Evolutionary conservation across 176 grass and related monocot genomes (phyloP).

Genomic region (Aechmea fasciata): DNA sequence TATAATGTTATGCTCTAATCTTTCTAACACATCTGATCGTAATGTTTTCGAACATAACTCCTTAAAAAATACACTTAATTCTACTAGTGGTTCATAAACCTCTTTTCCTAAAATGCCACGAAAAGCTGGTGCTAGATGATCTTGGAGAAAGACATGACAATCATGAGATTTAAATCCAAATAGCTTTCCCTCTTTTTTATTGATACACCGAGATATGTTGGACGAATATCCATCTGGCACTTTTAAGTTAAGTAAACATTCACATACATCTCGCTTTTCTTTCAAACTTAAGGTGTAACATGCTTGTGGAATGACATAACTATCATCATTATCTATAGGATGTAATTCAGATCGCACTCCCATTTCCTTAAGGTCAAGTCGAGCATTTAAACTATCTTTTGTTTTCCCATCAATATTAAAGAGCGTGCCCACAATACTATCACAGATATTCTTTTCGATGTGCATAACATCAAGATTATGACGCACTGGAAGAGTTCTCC

Average conservation of each 20-base stretch:
- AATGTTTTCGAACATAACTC: slow-evolving; percentile 8
- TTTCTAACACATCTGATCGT: not conserved
- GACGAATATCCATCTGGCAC: no score
- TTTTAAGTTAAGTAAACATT: no score
- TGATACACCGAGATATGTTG: no score
- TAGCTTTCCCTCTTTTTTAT: no score
- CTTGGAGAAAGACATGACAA: no score
- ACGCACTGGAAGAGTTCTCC: not conserved
- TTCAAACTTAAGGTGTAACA: not conserved
- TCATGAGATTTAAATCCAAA: no score
- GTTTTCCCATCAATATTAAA: slow-evolving; percentile 1
- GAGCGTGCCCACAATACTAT: slow-evolving; percentile 1
- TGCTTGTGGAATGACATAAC: not conserved
- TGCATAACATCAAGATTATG: not conserved
- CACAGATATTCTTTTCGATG: slow-evolving; percentile 14
- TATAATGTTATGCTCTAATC: slow-evolving; percentile 1
- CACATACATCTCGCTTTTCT: no score
- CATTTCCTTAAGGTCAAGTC: not conserved
- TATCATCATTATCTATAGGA: not conserved
- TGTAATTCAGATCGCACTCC: not conserved
- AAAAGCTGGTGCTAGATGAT: no score
- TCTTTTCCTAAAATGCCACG: no score
- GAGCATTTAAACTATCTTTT: slow-evolving; percentile 16
- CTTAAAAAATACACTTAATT: slow-evolving; percentile 5
- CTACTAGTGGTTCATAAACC: not conserved